Evolutionary conservation across 176 grass and related monocot species (phyloP).

Genomic region (Zoysia japonica): DNA sequence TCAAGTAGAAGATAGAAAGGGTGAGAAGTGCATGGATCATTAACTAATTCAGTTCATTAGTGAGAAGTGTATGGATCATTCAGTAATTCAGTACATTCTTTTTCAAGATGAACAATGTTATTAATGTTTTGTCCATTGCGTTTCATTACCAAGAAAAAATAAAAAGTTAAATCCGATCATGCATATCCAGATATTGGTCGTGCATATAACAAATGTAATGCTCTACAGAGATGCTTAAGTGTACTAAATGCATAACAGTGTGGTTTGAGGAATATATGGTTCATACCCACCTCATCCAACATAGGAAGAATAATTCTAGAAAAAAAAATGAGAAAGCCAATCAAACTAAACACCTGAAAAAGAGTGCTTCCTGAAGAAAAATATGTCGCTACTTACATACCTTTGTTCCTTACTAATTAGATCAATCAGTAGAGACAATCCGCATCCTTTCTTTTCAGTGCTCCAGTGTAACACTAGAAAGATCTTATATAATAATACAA

Average conservation of each 20-base stretch:
- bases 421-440: too few species aligned
- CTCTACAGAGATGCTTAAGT: not conserved
- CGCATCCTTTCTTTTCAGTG: too few species aligned
- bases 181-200: not conserved
- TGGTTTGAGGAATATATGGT: not conserved
- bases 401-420: too few species aligned
- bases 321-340: too few species aligned
- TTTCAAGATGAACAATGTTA: slow-evolving; percentile 31
- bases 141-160: slow-evolving; percentile 5
- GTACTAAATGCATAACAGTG: not conserved
- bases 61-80: slow-evolving; percentile 35
- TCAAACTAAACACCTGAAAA: too few species aligned
- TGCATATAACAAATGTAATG: not conserved
- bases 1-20: slow-evolving; percentile 26
- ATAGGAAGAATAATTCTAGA: too few species aligned
- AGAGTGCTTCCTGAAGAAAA: too few species aligned
- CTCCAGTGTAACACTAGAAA: too few species aligned
- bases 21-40: slow-evolving; percentile 32
- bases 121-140: slow-evolving; percentile 1
- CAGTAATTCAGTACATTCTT: slow-evolving; percentile 41
- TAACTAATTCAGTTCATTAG: slow-evolving; percentile 37
- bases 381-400: too few species aligned
- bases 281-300: too few species aligned
- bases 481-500: too few species aligned
- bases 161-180: not conserved